Conservation (phyloP, 345 rosid genomes). For the Combretum micranthum region DNA sequence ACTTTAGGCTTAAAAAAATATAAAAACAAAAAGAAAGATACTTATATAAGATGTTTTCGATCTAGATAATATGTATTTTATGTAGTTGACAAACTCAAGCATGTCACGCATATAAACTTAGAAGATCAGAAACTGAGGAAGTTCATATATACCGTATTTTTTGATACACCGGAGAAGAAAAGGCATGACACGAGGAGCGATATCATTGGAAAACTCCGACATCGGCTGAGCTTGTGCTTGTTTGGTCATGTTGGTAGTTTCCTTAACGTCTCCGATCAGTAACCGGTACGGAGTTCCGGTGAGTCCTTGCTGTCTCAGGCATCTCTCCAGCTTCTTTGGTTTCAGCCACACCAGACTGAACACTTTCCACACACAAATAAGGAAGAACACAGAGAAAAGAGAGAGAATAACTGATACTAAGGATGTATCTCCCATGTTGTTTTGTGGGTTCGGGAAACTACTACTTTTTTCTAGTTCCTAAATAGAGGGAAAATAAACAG, state of each 20-base stretch:
- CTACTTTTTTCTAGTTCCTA: no score
- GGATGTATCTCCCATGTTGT: neutral
- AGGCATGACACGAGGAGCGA: conserved; percentile 32
- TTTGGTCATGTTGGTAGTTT: conserved; percentile 10
- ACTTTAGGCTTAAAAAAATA: no score
- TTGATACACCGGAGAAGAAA: conserved; percentile 19
- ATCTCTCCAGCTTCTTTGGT: conserved; percentile 40
- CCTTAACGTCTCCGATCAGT: conserved; percentile 33
- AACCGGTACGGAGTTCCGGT: conserved; percentile 30
- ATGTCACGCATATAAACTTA: neutral
- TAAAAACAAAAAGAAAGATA: no score
- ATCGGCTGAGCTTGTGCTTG: conserved; percentile 28
- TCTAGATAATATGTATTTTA: no score
- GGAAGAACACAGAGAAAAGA: neutral
- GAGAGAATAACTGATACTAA: no score
- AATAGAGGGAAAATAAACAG: no score
- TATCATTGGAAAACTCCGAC: conserved; percentile 19
- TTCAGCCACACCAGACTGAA: conserved; percentile 38
- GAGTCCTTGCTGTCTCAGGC: conserved; percentile 37
- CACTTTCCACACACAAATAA: conserved; percentile 16
- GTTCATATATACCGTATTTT: conserved; percentile 21
- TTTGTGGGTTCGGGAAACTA: neutral
- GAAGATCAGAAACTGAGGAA: neutral
- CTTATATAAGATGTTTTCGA: no score
- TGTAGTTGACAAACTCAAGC: neutral